A percentile compares a stretch with the other conserved stretches of the same genome.
These are phyloP conservation scores for Pinus tabuliformis DNA, from an alignment of 75 land plant genomes.

Conservation along the genomic window DNA sequence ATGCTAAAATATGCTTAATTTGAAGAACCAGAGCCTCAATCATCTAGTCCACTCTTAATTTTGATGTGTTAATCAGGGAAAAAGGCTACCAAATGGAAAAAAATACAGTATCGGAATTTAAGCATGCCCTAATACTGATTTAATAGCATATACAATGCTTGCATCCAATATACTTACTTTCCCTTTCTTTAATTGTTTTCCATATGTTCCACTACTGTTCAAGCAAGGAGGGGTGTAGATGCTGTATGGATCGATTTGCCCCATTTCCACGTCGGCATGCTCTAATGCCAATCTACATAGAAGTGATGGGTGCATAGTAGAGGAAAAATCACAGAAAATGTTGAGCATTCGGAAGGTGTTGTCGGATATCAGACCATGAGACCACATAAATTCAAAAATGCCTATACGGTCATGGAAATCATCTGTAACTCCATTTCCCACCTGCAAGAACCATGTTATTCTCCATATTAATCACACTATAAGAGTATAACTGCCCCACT, in stretches of 20 bases:
- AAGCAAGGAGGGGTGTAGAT: constrained; percentile 76
- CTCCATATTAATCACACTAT: not conserved
- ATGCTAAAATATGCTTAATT: not conserved
- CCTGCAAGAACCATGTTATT: constrained; percentile 43
- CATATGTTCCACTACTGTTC: constrained; percentile 6
- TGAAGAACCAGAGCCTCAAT: not conserved
- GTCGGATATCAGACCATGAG: constrained; percentile 86
- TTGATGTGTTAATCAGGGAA: not conserved
- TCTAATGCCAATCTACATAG: constrained; percentile 32
- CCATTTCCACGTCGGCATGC: constrained; percentile 48
- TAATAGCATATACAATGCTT: not conserved
- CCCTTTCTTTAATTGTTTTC: constrained; percentile 26
- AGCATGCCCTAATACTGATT: not conserved
- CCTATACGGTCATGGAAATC: constrained; percentile 80
- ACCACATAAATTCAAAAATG: constrained; percentile 87
- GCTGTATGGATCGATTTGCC: constrained; percentile 86
- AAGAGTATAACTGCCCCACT: not conserved
- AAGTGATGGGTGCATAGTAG: constrained; percentile 37
- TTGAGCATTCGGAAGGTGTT: constrained; percentile 42
- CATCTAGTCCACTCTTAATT: no score
- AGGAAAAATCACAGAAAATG: constrained; percentile 43
- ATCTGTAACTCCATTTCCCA: constrained; percentile 89
- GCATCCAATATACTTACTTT: constrained; percentile 27
- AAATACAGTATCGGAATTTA: not conserved
- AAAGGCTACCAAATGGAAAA: not conserved